Evolutionary conservation across 768 basidiomycete species (phyloP).

Genomic region (Kockovaella imperatae): DNA sequence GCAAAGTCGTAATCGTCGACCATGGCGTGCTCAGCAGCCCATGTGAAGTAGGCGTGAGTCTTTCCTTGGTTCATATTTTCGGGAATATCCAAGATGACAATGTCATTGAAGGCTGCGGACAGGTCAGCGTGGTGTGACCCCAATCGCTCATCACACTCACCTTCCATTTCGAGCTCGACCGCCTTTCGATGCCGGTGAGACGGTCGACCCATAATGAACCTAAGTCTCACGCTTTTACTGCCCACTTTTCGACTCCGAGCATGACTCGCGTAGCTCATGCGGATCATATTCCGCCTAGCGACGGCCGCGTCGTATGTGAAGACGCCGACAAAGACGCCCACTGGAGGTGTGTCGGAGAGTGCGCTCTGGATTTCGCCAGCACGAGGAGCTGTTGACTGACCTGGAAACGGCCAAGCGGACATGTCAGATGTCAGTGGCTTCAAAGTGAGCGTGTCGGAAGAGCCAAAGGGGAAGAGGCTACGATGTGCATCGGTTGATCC

Average conservation of each 20-base stretch:
- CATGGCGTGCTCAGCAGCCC: conserved; percentile 79
- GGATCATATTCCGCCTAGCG: conserved; percentile 76
- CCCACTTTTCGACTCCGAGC: conserved; percentile 61
- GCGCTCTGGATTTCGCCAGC: conserved; percentile 42
- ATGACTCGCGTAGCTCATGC: conserved; percentile 84
- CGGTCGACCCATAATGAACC: conserved; percentile 83
- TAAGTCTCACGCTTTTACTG: conserved; percentile 73
- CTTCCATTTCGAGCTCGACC: conserved; percentile 80
- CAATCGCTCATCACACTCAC: conserved; percentile 50
- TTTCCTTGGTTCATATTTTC: conserved; percentile 99
- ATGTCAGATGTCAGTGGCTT: conserved; percentile 29
- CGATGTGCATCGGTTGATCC: conserved; percentile 4
- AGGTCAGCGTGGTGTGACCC: conserved; percentile 2
- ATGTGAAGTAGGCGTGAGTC: conserved; percentile 80
- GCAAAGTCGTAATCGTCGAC: conserved; percentile 26
- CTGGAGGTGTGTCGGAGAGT: conserved; percentile 70
- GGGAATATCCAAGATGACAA: conserved; percentile 59
- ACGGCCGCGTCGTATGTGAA: conserved; percentile 79
- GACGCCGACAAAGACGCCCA: conserved; percentile 78
- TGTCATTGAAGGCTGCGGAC: conserved; percentile 40
- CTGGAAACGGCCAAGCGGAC: conserved; percentile 31
- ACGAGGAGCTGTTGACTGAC: conserved; percentile 20
- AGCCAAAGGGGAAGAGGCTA: conserved; percentile 47
- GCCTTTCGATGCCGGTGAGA: conserved; percentile 68
- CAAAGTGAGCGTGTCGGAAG: conserved; percentile 31